Evolutionary conservation across 176 grass and related monocot genomes (phyloP), one percentile per base, ranked within the genome.

Genomic region (Panicum miliaceum): DNA sequence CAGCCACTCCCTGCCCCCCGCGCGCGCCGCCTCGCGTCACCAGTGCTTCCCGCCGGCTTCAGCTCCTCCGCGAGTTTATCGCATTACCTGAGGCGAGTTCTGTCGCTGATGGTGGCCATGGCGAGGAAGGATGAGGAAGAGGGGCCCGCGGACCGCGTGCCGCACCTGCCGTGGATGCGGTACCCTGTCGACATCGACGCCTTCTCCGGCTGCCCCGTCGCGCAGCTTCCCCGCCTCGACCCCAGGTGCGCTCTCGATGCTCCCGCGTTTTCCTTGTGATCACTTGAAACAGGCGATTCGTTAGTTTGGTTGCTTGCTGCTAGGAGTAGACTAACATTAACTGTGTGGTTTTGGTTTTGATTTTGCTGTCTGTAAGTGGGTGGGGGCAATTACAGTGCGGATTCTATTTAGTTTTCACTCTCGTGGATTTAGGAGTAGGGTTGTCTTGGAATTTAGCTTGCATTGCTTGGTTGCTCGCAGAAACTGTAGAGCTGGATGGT

Each of bases 91-190:
- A 40, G 29, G 41, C 3, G 2, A 23, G 7, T 3, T 40, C 10
- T 7, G 4, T 41, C 1, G 8, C 48, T 54, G 57, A 73, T 78
- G 88, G 84, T 51, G 29, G 6, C 48, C 74, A 86, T 86, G 88
- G 72, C 15, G 52, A 85, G 14, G 68, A 58, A 79, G 54, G 45
- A 26, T 22, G 18, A 58, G 22, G 88, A 76, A 52, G 87, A 67
- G 54, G 75, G 9, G 8, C 51, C 76, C 6, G 12, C 34, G 19
- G 82, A 82, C 74, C 74, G 79, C 22, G 88, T 90, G 67, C 90
- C 90, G 6, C 93, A 94, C 90, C 57, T 90, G 48, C 85, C 88
- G 54, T 94, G 90, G 93, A 94, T 94, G 93, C 87, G 93, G 54
- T 35, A 37, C 64, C 70, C 87, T 8, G 90, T 92, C 20, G 81